Conservation (phyloP, 345 rosid genomes). For the Eucalyptus polyanthemos region DNA sequence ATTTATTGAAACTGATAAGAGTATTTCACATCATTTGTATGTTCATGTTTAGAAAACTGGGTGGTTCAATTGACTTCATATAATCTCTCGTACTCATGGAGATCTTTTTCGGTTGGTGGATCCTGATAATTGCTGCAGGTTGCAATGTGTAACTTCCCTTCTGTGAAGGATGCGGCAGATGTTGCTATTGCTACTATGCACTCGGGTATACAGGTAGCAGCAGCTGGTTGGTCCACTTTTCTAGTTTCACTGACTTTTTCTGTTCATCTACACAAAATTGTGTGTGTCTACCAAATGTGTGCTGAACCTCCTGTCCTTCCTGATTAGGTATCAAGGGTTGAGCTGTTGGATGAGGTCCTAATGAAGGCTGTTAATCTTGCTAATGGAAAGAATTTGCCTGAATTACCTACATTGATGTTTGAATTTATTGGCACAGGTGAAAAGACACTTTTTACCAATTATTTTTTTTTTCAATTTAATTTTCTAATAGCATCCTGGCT, state of each 20-base stretch:
- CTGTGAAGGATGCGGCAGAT: constrained; percentile 93
- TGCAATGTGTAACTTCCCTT: constrained; percentile 88
- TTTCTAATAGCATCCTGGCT: background rate
- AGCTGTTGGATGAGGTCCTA: constrained; percentile 86
- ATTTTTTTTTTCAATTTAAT: background rate
- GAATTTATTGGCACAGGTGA: constrained; percentile 88
- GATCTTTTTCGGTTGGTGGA: background rate
- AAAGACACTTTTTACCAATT: background rate
- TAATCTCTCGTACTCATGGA: background rate
- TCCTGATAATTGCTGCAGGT: constrained; percentile 37
- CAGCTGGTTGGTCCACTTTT: background rate
- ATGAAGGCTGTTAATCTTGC: constrained; percentile 80
- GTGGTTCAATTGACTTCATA: background rate
- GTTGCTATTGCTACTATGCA: constrained; percentile 86
- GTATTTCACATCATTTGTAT: background rate
- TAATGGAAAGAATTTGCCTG: constrained; percentile 67
- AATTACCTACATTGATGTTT: constrained; percentile 87
- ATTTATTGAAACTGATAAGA: background rate
- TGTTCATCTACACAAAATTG: background rate
- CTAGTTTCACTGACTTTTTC: background rate
- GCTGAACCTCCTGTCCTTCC: background rate
- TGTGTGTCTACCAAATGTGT: background rate
- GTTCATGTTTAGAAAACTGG: background rate
- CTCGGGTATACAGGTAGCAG: constrained; percentile 75
- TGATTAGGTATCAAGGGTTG: constrained; percentile 75